Evolutionary conservation across 108 stramenopile species (phyloP).

Genomic region (Conticribra guillardii): DNA sequence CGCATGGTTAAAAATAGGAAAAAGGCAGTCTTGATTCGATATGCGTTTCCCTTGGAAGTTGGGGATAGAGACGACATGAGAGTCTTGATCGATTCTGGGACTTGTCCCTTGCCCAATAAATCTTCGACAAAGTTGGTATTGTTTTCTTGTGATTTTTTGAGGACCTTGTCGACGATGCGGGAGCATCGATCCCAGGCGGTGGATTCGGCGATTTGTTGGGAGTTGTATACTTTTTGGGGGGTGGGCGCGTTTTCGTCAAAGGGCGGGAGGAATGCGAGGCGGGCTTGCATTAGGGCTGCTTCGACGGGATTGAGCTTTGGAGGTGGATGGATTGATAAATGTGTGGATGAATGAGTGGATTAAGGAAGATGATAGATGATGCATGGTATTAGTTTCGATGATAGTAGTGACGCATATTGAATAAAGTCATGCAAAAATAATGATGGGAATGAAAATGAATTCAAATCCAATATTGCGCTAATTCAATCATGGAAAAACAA

Average conservation of each 20-base stretch:
- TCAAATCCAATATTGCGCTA: no score
- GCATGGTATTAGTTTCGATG: not conserved
- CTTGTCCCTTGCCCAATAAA: conserved; percentile 42
- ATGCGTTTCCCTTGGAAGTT: conserved; percentile 31
- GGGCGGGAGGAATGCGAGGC: conserved; percentile 65
- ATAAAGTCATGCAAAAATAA: no score
- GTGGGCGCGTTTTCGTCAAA: conserved; percentile 63
- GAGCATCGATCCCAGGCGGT: conserved; percentile 61
- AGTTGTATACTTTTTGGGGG: conserved; percentile 66
- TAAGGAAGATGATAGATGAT: not conserved
- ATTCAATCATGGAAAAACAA: not conserved
- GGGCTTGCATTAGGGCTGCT: conserved; percentile 59
- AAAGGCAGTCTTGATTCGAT: conserved; percentile 60
- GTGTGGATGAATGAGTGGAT: not conserved
- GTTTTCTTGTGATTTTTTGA: conserved; percentile 51
- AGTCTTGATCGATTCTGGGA: conserved; percentile 49
- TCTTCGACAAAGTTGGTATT: conserved; percentile 27
- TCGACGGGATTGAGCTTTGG: conserved; percentile 46
- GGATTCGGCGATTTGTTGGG: conserved; percentile 60
- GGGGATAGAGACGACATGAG: conserved; percentile 46
- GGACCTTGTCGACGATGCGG: conserved; percentile 66
- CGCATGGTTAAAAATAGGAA: conserved; percentile 58
- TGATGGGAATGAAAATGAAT: no score
- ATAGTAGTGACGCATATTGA: no score
- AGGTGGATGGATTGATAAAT: not conserved